A percentile compares a stretch with the other conserved stretches of the same genome.
phyloP scores from a whole-genome alignment of 768 basidiomycete species.

The Lenzites betulinus region DNA sequence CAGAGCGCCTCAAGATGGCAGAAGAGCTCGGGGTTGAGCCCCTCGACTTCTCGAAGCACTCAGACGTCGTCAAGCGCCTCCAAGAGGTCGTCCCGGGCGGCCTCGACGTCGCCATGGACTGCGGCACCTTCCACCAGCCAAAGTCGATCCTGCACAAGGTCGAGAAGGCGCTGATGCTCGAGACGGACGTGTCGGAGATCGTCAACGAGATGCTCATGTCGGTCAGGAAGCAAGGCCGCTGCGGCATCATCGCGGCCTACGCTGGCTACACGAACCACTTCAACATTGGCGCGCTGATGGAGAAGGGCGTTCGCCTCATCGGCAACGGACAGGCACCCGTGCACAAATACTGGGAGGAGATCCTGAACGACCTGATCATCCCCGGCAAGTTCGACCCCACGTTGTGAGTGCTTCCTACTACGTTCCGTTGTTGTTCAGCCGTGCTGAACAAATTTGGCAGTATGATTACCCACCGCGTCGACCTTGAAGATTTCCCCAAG shows the following conservation, averaged over 20 bases:
- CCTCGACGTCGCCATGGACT: constrained; percentile 64
- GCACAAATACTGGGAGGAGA: constrained; percentile 72
- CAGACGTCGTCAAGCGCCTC: constrained; percentile 52
- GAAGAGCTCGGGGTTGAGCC: constrained; percentile 50
- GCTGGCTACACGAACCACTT: constrained; percentile 66
- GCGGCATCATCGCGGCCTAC: constrained; percentile 71
- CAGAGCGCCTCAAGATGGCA: constrained; percentile 50
- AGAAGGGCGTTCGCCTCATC: constrained; percentile 71
- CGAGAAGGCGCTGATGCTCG: constrained; percentile 70
- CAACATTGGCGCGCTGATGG: constrained; percentile 76
- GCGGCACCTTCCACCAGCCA: constrained; percentile 70
- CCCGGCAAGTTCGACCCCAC: constrained; percentile 66
- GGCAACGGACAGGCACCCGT: constrained; percentile 79
- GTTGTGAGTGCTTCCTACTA: constrained; percentile 43
- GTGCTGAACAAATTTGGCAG: constrained; percentile 24
- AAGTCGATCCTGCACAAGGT: constrained; percentile 65
- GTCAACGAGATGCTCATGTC: constrained; percentile 52
- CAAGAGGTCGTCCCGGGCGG: constrained; percentile 65
- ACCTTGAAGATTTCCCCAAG: constrained; percentile 65
- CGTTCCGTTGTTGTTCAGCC: background rate
- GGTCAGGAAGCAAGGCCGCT: constrained; percentile 50
- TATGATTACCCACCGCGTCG: constrained; percentile 58
- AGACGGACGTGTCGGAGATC: constrained; percentile 74
- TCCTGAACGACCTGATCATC: constrained; percentile 63
- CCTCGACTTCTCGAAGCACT: constrained; percentile 57